These are phyloP conservation scores for Canariomyces notabilis DNA, from an alignment of 2,329 filamentous ascomycete species.

Conservation along the genomic window DNA sequence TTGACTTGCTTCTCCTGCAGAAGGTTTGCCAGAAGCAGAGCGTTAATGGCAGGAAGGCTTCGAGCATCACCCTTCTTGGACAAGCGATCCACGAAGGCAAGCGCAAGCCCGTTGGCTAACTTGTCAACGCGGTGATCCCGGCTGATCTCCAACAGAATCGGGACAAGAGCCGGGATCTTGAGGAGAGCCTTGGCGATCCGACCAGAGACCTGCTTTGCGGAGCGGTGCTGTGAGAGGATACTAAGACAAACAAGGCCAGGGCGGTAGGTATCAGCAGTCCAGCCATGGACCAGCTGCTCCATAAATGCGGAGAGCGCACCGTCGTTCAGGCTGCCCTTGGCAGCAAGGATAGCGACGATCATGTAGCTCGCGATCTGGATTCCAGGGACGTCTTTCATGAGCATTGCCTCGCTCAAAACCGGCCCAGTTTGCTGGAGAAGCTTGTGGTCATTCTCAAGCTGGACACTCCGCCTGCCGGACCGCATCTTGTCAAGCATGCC, in stretches of 20 bases:
- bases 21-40: constrained; percentile 54
- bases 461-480: constrained; percentile 70
- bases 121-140: constrained; percentile 64
- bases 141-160: constrained; percentile 56
- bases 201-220: constrained; percentile 62
- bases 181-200: constrained; percentile 65
- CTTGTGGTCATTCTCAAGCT: constrained; percentile 76
- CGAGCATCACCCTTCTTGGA: constrained; percentile 54
- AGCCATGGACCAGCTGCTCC: constrained; percentile 77
- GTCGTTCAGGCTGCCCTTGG: constrained; percentile 76
- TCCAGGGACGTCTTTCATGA: constrained; percentile 69
- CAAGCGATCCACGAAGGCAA: constrained; percentile 59
- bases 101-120: constrained; percentile 65
- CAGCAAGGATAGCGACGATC: constrained; percentile 78
- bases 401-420: constrained; percentile 71
- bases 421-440: constrained; percentile 63
- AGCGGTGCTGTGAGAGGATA: constrained; percentile 75
- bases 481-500: constrained; percentile 72
- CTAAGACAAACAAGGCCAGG: constrained; percentile 75
- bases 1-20: constrained; percentile 58
- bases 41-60: constrained; percentile 55
- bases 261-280: constrained; percentile 66
- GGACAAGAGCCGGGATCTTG: constrained; percentile 56
- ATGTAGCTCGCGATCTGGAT: constrained; percentile 87
- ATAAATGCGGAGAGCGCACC: constrained; percentile 78